Evolutionary conservation across 2,329 filamentous ascomycete species (phyloP), one percentile per base, ranked within the genome.

Genomic region (Cytospora piceicola): DNA sequence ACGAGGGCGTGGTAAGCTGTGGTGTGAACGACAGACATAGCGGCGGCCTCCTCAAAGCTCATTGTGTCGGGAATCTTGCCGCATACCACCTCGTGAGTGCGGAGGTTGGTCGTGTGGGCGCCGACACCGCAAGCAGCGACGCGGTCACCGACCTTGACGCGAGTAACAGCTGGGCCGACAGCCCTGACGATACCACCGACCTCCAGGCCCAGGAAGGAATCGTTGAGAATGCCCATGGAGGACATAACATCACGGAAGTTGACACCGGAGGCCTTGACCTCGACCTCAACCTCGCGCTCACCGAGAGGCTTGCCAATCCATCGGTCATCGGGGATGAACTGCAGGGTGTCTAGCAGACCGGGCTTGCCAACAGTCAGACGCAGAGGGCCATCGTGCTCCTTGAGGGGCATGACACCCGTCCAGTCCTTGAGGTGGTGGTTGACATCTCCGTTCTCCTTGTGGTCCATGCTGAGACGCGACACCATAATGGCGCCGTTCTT

Each of bases 1-100:
- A 73, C 69, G 0, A 80, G 66, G 0, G 70, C 68, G 34, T 77
- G 72, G 11, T 75, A 69, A 1, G 72, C 70, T 0, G 77, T 78
- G n/a, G 70, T 29, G 64, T 71, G 76, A 1, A 73, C 72, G 3
- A 71, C 20, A 2, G 73, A 71, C 22, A 78, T 68, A 0, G 75
- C 73, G 4, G 75, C 74, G 1, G 73, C 77, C 8, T 75, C 71
- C 36, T 73, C 72, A 29, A 76, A 77, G 8, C 58, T 68, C 71
- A 79, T 71, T 9, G 20, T 51, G 30, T 73, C 71, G 2, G 76
- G 75, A 34, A 62, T 32, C 80, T 77, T 42, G 4, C 32, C 49
- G 17, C 59, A 55, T 14, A 62, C 15, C 32, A 36, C 49, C 15
- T 24, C 22, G 17, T 53, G 22, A 20, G 46, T 32, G 20, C 39